Evolutionary conservation across 768 basidiomycete species (phyloP), one percentile per base, ranked within the genome.

Genomic region (Naganishia randhawae): DNA sequence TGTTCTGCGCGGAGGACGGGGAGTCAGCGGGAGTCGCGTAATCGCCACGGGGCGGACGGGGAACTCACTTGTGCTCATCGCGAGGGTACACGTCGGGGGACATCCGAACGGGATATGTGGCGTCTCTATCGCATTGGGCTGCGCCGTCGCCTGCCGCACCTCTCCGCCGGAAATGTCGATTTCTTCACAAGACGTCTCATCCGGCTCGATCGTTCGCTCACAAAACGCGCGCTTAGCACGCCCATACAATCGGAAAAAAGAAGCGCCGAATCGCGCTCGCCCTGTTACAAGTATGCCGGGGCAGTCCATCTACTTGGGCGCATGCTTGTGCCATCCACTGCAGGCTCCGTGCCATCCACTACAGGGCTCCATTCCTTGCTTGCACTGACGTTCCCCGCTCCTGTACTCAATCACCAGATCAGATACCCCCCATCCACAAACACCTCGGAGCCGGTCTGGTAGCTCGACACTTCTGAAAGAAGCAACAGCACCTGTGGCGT

Each of bases 371-470:
- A n/a, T n/a, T n/a, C n/a, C n/a, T n/a, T n/a, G n/a, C n/a, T n/a
- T n/a, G n/a, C n/a, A n/a, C n/a, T n/a, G n/a, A n/a, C n/a, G n/a
- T n/a, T n/a, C n/a, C n/a, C n/a, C n/a, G n/a, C n/a, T 48, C 7
- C n/a, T 3, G 31, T 55, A 32, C 25, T 55, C n/a, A 4, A 29
- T 39, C 52, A 66, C 65, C 65, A 68, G 61, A 68, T 68, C 57
- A 68, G 42, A 32, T 50, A 62, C 3, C 67, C 67, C 27, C 67
- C 67, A 29, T 68, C 67, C 37, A 68, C 50, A 50, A 68, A 68
- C 17, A 68, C 55, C 22, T 68, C 67, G n/a, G 67, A 68, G 11
- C 67, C 67, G 35, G 67, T 68, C 50, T 62, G 55, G 50, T 68
- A 68, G 48, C 67, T 68, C 7, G 67, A 68, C 22, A 63, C 45